Percentiles rank a stretch among this genome's conserved stretches.
phyloP scores from a whole-genome alignment of 2,329 filamentous ascomycete species.

The Fusarium palustre region DNA sequence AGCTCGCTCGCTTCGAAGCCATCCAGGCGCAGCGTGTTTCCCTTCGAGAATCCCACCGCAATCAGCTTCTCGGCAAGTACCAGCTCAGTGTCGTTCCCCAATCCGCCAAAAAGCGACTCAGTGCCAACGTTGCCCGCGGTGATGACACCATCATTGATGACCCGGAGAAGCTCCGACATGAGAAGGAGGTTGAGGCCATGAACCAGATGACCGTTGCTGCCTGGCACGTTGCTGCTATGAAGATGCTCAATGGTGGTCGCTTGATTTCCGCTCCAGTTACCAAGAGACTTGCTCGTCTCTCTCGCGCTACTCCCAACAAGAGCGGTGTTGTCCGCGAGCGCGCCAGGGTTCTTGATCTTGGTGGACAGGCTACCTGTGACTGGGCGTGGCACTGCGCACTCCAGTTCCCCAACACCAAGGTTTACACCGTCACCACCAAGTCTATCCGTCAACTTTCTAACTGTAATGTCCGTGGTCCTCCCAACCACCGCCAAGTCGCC shows the following conservation, averaged over 20 bases:
- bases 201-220: conserved; percentile 73
- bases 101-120: conserved; percentile 78
- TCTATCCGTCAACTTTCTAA: conserved; percentile 76
- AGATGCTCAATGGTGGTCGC: conserved; percentile 72
- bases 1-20: conserved; percentile 86
- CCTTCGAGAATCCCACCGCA: conserved; percentile 77
- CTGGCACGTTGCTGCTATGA: conserved; percentile 72
- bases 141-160: conserved; percentile 74
- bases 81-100: conserved; percentile 77
- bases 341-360: conserved; percentile 83
- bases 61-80: conserved; percentile 86
- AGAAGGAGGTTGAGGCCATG: conserved; percentile 85
- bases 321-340: conserved; percentile 63
- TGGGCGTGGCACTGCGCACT: conserved; percentile 96
- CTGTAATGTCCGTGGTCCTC: conserved; percentile 81
- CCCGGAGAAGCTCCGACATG: conserved; percentile 71
- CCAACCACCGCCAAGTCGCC: conserved; percentile 86
- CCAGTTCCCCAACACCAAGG: conserved; percentile 84
- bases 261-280: conserved; percentile 73
- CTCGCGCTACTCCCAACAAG: conserved; percentile 59
- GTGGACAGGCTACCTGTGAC: conserved; percentile 85
- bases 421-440: conserved; percentile 88
- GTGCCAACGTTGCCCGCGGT: conserved; percentile 77
- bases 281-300: conserved; percentile 69
- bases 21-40: conserved; percentile 85